phyloP scores from a whole-genome alignment of 371 early-diverging fungal species.

The Smittium culicis region DNA sequence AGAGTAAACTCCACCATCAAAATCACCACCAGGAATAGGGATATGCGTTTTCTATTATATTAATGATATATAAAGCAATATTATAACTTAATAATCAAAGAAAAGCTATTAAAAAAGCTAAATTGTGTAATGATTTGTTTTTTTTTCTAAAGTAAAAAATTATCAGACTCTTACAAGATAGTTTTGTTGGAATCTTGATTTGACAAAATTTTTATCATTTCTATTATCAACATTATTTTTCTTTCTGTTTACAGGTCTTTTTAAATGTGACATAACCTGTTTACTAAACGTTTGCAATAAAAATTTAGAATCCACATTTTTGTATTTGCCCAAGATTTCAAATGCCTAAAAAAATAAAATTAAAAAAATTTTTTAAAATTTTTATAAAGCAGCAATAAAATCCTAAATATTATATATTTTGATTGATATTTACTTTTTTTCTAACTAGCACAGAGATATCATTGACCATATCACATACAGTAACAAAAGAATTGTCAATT shows the following conservation, averaged over 20 bases:
- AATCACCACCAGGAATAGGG: background rate
- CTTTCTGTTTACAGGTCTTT: conserved; percentile 17
- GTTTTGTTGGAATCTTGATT: too few relatives aligned
- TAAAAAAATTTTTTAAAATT: background rate
- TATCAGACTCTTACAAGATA: too few relatives aligned
- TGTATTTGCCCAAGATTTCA: conserved; percentile 46
- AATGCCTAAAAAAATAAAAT: conserved; percentile 35
- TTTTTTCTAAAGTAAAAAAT: too few relatives aligned
- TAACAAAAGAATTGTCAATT: conserved; percentile 59
- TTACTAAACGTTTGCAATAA: conserved; percentile 61
- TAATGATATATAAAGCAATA: too few relatives aligned
- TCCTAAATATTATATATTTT: background rate
- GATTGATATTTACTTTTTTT: conserved; percentile 37
- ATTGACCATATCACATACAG: conserved; percentile 61
- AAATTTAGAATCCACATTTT: conserved; percentile 39
- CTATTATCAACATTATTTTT: too few relatives aligned
- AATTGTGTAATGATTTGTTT: too few relatives aligned
- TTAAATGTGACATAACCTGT: conserved; percentile 52
- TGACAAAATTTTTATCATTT: too few relatives aligned
- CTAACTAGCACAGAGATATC: conserved; percentile 50
- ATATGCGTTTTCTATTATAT: conserved; percentile 3
- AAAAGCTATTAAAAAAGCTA: too few relatives aligned
- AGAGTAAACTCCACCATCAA: conserved; percentile 43
- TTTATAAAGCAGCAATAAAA: too few relatives aligned
- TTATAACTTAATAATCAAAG: too few relatives aligned